Base-by-base conservation (phyloP, 257 asterid species). In the Solanum phureja region DNA sequence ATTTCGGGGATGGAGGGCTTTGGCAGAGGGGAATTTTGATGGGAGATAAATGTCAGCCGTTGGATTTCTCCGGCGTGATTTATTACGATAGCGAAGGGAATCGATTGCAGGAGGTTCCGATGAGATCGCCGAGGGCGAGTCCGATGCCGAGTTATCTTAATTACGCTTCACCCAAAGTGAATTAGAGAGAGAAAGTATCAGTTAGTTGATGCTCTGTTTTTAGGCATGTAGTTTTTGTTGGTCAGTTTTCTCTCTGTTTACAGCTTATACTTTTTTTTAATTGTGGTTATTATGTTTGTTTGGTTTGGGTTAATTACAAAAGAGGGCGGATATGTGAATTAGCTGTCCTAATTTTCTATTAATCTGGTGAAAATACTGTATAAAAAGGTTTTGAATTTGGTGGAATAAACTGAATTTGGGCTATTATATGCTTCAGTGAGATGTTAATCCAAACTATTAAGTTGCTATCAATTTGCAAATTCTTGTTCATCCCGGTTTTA, bases 31-130 rank as follows among this genome's bases (percentile, higher is more conserved):
- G 85, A 5, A 92, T 92, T 27, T 71, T 92, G 88, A 91, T 92
- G 92, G 94, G 94, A 4, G 94, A 91, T 60, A 92, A 89, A 58
- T 92, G 94, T 84, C 91, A 92, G 90, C 94, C 94, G 87, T 90
- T 91, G 89, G 91, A 92, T 89, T 92, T 92, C 88, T 90, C 94
- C 85, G 94, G 94, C 58, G 94, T 92, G 37, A 92, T 92, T 91
- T 92, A 91, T 85, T 92, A 92, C 49, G 94, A 92, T 49, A 19
- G 68, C 27, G 42, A 88, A 12, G 94, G 94, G 5, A 90, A 88
- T 23, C 82, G 87, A 24, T 64, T 91, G 66, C 5, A 86, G 82
- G 94, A 92, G 88, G 34, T 88, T 19, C 94, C 93, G 23, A 44
- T 84, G 81, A 91, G 31, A 60, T 92, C 94, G 1, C 93, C 94